A percentile compares a stretch with the other conserved stretches of the same genome.
Conservation (phyloP, 805 yeast genomes). For the Candida sphagnicola region DNA sequence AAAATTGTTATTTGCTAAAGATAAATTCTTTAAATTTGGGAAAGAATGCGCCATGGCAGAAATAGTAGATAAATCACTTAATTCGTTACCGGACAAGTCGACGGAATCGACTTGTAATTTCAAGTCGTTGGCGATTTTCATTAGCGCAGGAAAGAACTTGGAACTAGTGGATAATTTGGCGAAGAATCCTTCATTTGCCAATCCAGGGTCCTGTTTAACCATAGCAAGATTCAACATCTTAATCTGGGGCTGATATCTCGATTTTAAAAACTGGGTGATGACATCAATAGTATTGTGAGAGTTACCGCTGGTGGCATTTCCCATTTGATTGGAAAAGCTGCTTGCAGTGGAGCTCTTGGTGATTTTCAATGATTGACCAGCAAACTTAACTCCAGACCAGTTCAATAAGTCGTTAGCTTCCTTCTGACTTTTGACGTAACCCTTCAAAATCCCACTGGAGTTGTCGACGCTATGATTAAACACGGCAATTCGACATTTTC, state of each 20-base stretch:
- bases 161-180: slow-evolving; percentile 57
- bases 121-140: slow-evolving; percentile 67
- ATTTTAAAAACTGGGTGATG: slow-evolving; percentile 54
- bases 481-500: slow-evolving; percentile 60
- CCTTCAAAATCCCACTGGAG: slow-evolving; percentile 47
- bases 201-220: slow-evolving; percentile 59
- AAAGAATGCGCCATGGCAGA: slow-evolving; percentile 66
- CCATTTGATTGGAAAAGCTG: slow-evolving; percentile 14
- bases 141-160: slow-evolving; percentile 85
- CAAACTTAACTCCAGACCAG: slow-evolving; percentile 78
- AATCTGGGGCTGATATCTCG: slow-evolving; percentile 62
- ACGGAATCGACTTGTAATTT: slow-evolving; percentile 64
- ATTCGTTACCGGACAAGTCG: slow-evolving; percentile 56
- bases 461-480: slow-evolving; percentile 52
- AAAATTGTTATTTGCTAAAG: slow-evolving; percentile 74
- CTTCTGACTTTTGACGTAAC: slow-evolving; percentile 47
- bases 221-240: slow-evolving; percentile 67
- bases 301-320: slow-evolving; percentile 3
- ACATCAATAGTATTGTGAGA: slow-evolving; percentile 61
- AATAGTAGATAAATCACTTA: slow-evolving; percentile 57
- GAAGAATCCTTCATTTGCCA: slow-evolving; percentile 62
- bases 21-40: slow-evolving; percentile 74
- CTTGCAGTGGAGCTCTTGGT: slow-evolving; percentile 23
- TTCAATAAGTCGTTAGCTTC: slow-evolving; percentile 59
- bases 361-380: slow-evolving; percentile 64